These are phyloP conservation scores for Populus pruinosa DNA, from an alignment of 345 rosid genomes.

Conservation along the genomic window DNA sequence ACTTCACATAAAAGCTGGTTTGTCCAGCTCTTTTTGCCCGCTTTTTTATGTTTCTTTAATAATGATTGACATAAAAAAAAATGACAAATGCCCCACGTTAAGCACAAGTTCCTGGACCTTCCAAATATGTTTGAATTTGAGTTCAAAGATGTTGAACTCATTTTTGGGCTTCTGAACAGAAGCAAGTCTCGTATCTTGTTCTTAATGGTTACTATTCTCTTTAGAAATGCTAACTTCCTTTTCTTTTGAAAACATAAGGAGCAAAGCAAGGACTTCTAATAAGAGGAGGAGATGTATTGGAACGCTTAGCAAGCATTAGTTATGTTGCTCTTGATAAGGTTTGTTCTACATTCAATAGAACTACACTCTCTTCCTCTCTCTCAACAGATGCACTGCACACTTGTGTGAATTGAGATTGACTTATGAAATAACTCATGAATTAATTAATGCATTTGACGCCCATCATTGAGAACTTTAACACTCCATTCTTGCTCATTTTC, in stretches of 20 bases:
- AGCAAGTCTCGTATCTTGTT: not conserved
- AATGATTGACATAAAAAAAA: not conserved
- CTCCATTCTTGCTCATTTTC: slow-evolving; percentile 1
- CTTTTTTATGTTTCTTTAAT: not conserved
- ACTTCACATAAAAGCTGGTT: not conserved
- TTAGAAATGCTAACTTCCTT: slow-evolving; percentile 3
- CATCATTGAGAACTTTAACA: not conserved
- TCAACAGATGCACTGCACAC: not conserved
- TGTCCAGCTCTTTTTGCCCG: not conserved
- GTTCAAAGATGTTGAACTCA: not conserved
- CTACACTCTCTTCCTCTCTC: slow-evolving; percentile 8
- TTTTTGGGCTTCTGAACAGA: not conserved
- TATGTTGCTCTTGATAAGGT: slow-evolving; percentile 91
- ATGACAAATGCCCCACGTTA: not conserved
- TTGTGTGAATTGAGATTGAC: not conserved
- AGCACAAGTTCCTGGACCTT: not conserved
- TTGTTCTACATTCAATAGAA: slow-evolving; percentile 4
- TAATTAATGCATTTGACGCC: not conserved
- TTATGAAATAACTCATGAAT: not conserved
- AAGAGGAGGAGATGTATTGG: slow-evolving; percentile 95
- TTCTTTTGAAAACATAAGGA: slow-evolving; percentile 50
- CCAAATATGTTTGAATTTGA: slow-evolving; percentile 1
- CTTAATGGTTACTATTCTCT: not conserved
- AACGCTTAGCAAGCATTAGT: slow-evolving; percentile 76
- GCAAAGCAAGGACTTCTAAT: slow-evolving; percentile 92